Evolutionary conservation across 768 basidiomycete genomes (phyloP).

Genomic region (Pulveroboletus sp.): DNA sequence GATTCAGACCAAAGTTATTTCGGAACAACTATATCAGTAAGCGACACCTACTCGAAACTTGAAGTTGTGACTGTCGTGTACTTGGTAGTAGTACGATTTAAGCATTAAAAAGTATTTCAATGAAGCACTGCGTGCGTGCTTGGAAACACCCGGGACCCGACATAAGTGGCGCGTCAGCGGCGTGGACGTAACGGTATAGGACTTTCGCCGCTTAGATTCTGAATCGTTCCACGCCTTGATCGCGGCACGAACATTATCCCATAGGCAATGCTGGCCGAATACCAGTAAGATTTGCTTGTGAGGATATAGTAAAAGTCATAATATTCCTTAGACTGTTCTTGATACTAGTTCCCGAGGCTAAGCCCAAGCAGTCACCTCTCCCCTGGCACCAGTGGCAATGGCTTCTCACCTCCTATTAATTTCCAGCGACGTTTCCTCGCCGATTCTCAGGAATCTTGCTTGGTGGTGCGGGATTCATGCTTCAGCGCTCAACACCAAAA

Average conservation of each 20-base stretch:
- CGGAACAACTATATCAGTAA: no score
- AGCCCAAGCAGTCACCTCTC: not conserved
- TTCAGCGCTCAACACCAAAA: not conserved
- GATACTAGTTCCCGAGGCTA: conserved; percentile 14
- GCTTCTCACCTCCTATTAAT: conserved; percentile 14
- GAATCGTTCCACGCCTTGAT: no score
- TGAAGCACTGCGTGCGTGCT: no score
- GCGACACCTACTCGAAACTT: no score
- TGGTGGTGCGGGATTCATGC: not conserved
- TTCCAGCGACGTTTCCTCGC: not conserved
- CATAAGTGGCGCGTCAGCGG: not conserved
- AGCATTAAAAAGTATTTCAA: no score
- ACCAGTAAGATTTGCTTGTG: no score
- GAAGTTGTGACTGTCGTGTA: no score
- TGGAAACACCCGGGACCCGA: no score
- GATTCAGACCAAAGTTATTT: no score
- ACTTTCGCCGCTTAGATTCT: not conserved
- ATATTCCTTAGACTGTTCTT: not conserved
- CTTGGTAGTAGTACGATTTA: no score
- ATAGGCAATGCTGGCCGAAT: not conserved
- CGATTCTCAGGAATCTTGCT: not conserved
- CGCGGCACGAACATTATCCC: not conserved
- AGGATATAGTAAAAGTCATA: not conserved
- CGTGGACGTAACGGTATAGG: not conserved
- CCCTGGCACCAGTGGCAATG: no score